Evolutionary conservation across 805 yeast genomes (phyloP), one percentile per base, ranked within the genome.

Genomic region (Candida dajiaensis): DNA sequence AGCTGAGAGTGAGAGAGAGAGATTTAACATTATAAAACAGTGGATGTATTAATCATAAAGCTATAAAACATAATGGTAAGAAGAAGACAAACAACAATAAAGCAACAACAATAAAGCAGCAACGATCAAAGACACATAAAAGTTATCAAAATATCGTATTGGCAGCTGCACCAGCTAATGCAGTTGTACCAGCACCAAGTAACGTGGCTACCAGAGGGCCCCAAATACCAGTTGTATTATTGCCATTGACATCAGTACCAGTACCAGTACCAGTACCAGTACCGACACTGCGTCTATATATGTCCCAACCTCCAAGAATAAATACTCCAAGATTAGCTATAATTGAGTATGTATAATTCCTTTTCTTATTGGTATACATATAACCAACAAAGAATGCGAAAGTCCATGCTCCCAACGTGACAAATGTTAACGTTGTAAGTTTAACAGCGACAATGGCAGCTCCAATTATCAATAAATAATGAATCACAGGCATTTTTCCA

Each of bases 61-160:
- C n/a, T n/a, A n/a, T n/a, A n/a, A n/a, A n/a, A n/a, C n/a, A n/a
- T n/a, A n/a, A n/a, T n/a, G n/a, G n/a, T n/a, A n/a, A n/a, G n/a
- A n/a, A n/a, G n/a, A n/a, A n/a, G n/a, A n/a, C n/a, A n/a, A n/a
- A n/a, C n/a, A n/a, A n/a, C n/a, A n/a, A n/a, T n/a, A n/a, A n/a
- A n/a, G n/a, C n/a, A n/a, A n/a, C n/a, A n/a, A n/a, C n/a, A 6
- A 25, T 11, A 25, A 8, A 12, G 28, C 28, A 13, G 4, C 31
- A 12, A 28, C 11, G 38, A 35, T 7, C 21, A 2, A 16, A 6
- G 15, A 13, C 4, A 15, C 38, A 9, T 8, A 10, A 18, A 13
- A 18, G 6, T 2, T 16, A 18, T 33, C 20, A 33, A 12, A 55
- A 54, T 3, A 50, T 51, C 36, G 19, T 43, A 8, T 33, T 33